Conservation (phyloP, 225 moss, liverwort and hornwort genomes). For the Pseudoscleropodium purum region DNA sequence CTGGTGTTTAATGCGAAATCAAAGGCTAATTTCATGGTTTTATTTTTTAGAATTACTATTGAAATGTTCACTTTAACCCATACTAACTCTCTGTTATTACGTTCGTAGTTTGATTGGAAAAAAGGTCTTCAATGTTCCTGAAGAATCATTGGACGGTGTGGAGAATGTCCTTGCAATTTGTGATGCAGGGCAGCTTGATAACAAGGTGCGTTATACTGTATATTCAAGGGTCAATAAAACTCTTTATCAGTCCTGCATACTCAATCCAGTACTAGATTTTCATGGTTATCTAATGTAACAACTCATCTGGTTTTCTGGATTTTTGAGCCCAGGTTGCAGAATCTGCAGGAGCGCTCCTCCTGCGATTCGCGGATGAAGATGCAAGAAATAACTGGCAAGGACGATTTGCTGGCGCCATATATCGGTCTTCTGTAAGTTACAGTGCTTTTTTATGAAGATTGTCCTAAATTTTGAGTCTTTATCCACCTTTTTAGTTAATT, state of each 20-base stretch:
- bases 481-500: background rate
- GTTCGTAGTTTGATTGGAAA: constrained; percentile 72
- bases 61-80: background rate
- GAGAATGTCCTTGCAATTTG: constrained; percentile 76
- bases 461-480: background rate
- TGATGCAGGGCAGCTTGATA: constrained; percentile 89
- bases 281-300: background rate
- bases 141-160: constrained; percentile 68
- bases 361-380: constrained; percentile 72
- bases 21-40: background rate
- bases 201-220: constrained; percentile 33
- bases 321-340: constrained; percentile 58
- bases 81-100: background rate
- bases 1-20: background rate
- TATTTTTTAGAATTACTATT: background rate
- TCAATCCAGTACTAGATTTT: background rate
- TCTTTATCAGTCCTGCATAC: background rate
- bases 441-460: background rate
- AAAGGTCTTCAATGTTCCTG: constrained; percentile 69
- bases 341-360: constrained; percentile 75
- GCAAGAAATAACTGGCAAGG: constrained; percentile 69
- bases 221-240: background rate
- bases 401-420: constrained; percentile 71
- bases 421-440: constrained; percentile 67
- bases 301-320: background rate